Base-by-base conservation (phyloP, 176 grass and related monocot species). In the Zoysia japonica region DNA sequence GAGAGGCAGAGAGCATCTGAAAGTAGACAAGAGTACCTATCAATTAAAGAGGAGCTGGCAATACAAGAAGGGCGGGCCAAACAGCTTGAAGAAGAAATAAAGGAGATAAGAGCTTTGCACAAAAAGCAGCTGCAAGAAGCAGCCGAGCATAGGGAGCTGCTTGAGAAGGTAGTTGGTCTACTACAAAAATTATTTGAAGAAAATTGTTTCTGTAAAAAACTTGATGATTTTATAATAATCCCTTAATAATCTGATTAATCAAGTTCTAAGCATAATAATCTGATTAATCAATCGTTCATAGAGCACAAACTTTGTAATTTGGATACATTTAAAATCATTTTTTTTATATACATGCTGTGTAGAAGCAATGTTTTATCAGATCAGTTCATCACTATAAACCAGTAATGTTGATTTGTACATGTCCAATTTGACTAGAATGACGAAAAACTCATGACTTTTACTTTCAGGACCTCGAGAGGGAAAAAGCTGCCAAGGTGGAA, bases 1-100 rank as follows among this genome's bases (percentile, higher is more conserved):
- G 96, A 99, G 81, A 85, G 96, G 77, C 96, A 99, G 41, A 96
- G 96, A 85, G 96, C 96, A 74, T 99, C 96, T 79, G 96, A 99
- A 85, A 96, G 87, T 81, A 95, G 90, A 83, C 96, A 99, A 80
- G 96, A 99, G 74, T 99, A 93, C 67, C 86, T 99, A 82, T 59
- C 84, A 44, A 87, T 85, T 88, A 93, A 91, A 78, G 96, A 99
- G 82, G 96, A 99, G 83, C 88, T 87, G 7, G 82, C 92, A 63
- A 88, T 93, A 45, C 96, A 99, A 88, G 92, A 93, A 87, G 92
- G 88, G 37, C 88, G 88, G 5, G 96, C 88, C 20, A 99, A 91
- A 71, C 96, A 96, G 49, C 86, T 99, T 80, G 92, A 93, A 87
- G 90, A 99, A 84, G 96, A 99, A 78, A 85, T 96, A 72, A 99